Conservation (phyloP, 2,329 filamentous ascomycete species). For the Hortaea werneckii region DNA sequence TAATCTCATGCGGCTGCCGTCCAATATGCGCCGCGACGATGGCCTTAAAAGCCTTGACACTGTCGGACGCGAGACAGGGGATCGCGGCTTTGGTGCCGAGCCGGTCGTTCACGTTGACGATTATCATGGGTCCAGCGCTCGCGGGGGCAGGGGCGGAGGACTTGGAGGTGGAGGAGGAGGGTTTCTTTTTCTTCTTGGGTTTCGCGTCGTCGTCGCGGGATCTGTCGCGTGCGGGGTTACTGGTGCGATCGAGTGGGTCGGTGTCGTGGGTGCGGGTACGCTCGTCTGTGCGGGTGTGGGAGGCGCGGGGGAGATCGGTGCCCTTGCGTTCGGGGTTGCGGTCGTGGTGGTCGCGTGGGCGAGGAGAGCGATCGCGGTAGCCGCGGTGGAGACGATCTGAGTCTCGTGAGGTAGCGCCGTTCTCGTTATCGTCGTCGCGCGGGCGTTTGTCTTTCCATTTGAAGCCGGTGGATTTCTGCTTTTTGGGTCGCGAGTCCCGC, state of each 20-base stretch:
- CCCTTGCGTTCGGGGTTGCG: slow-evolving; percentile 7
- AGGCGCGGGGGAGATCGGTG: background rate
- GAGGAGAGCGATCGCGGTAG: slow-evolving; percentile 26
- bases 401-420: slow-evolving; percentile 7
- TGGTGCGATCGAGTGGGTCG: slow-evolving; percentile 1
- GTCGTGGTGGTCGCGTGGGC: slow-evolving; percentile 16
- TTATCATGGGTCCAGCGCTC: slow-evolving; percentile 70
- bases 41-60: slow-evolving; percentile 77
- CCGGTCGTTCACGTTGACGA: slow-evolving; percentile 90
- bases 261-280: background rate
- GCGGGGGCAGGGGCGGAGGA: slow-evolving; percentile 11
- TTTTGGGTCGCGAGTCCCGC: slow-evolving; percentile 18
- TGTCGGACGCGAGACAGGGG: slow-evolving; percentile 76
- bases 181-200: slow-evolving; percentile 17
- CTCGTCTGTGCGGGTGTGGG: background rate
- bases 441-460: slow-evolving; percentile 28
- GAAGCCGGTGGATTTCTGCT: slow-evolving; percentile 24
- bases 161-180: slow-evolving; percentile 9
- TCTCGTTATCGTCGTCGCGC: slow-evolving; percentile 11
- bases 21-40: slow-evolving; percentile 86
- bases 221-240: slow-evolving; percentile 9
- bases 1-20: slow-evolving; percentile 78
- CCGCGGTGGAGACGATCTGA: slow-evolving; percentile 21
- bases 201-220: slow-evolving; percentile 4
- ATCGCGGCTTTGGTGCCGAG: slow-evolving; percentile 92